Conservation (phyloP, 768 basidiomycete species). For the Sarcomyxa edulis region DNA sequence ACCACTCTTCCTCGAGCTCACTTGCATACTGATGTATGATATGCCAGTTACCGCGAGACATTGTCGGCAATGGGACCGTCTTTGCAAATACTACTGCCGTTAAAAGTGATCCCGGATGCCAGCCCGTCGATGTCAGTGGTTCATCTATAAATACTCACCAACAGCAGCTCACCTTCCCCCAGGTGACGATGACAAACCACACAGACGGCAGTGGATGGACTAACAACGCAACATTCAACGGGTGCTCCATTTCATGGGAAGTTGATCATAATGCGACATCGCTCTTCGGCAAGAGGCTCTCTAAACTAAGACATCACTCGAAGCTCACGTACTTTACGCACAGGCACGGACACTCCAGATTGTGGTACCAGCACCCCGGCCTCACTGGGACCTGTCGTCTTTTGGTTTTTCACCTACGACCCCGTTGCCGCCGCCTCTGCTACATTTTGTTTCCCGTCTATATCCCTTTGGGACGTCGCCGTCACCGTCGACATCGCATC, state of each 20-base stretch:
- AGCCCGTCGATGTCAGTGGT: slow-evolving; percentile 24
- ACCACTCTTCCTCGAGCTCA: slow-evolving; percentile 1
- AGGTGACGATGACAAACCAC: slow-evolving; percentile 33
- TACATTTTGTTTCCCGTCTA: slow-evolving; percentile 40
- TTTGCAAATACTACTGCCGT: slow-evolving; percentile 44
- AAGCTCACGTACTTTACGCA: too few relatives aligned
- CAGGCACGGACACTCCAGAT: neutral
- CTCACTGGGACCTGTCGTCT: slow-evolving; percentile 43
- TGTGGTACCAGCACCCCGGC: slow-evolving; percentile 14
- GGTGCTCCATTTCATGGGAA: slow-evolving; percentile 33
- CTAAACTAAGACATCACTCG: too few relatives aligned
- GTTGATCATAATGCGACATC: slow-evolving; percentile 33
- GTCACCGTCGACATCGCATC: slow-evolving; percentile 39
- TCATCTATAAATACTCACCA: too few relatives aligned
- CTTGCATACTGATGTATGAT: too few relatives aligned
- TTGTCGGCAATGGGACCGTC: slow-evolving; percentile 39
- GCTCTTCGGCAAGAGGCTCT: slow-evolving; percentile 39
- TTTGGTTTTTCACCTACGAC: slow-evolving; percentile 53
- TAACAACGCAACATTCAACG: slow-evolving; percentile 33
- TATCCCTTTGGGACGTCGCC: slow-evolving; percentile 39
- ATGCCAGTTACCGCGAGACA: slow-evolving; percentile 30
- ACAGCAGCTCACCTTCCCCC: too few relatives aligned
- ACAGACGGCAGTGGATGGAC: slow-evolving; percentile 32
- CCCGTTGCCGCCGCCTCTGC: slow-evolving; percentile 34
- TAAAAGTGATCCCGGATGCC: slow-evolving; percentile 39